phyloP scores from a whole-genome alignment of 768 basidiomycete genomes.

The Fomitopsis serialis region DNA sequence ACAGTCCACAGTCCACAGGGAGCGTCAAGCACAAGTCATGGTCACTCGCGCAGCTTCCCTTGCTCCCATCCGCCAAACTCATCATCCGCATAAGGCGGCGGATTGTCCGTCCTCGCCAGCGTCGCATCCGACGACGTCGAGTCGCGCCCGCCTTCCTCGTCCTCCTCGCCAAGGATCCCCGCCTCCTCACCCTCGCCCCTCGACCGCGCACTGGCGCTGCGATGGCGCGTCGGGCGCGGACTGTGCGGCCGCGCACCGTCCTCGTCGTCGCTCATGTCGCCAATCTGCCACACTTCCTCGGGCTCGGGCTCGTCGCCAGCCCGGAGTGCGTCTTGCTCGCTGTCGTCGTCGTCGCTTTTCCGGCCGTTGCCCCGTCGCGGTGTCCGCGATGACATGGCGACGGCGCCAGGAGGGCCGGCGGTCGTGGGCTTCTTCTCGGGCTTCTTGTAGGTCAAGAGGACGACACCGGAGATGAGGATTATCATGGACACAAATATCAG shows the following conservation, averaged over 20 bases:
- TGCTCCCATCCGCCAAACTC: conserved; percentile 21
- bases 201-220: neutral
- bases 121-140: conserved; percentile 36
- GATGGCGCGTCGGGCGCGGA: conserved; percentile 1
- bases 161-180: conserved; percentile 16
- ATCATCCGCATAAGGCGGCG: conserved; percentile 14
- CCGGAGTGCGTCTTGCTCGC: conserved; percentile 33
- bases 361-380: conserved; percentile 21
- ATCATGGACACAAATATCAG: conserved; percentile 83
- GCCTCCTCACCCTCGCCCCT: conserved; percentile 18
- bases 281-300: conserved; percentile 64
- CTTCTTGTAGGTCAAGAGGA: conserved; percentile 92
- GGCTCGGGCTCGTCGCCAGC: conserved; percentile 29
- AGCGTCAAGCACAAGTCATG: neutral
- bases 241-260: conserved; percentile 33
- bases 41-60: neutral
- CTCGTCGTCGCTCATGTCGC: conserved; percentile 68
- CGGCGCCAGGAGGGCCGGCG: conserved; percentile 19
- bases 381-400: conserved; percentile 24
- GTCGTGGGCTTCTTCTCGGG: conserved; percentile 46
- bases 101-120: conserved; percentile 18
- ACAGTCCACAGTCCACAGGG: neutral
- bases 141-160: conserved; percentile 28
- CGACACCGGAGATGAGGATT: conserved; percentile 85
- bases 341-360: conserved; percentile 28